Percentiles rank a stretch among this genome's conserved stretches.
These are phyloP conservation scores for Candida ponderosae DNA, from an alignment of 805 yeast species.

Conservation along the genomic window DNA sequence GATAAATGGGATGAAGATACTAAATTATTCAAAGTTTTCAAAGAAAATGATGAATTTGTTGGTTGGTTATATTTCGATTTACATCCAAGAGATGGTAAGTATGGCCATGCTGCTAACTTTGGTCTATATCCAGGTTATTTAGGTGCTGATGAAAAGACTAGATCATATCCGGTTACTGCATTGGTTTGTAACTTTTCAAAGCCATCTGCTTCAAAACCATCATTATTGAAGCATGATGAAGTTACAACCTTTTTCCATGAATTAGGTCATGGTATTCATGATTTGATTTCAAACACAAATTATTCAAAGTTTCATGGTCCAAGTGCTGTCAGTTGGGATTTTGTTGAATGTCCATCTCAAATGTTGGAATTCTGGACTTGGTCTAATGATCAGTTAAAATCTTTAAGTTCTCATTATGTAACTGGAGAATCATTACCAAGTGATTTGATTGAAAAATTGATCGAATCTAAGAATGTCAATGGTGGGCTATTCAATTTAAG, in stretches of 20 bases:
- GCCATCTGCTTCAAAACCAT: slow-evolving; percentile 61
- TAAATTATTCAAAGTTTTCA: slow-evolving; percentile 65
- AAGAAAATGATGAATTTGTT: slow-evolving; percentile 48
- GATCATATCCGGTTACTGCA: slow-evolving; percentile 64
- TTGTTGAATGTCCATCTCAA: slow-evolving; percentile 89
- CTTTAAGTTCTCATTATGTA: slow-evolving; percentile 57
- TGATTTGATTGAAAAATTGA: slow-evolving; percentile 46
- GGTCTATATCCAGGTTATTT: slow-evolving; percentile 54
- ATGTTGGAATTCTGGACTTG: slow-evolving; percentile 87
- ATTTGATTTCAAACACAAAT: slow-evolving; percentile 56
- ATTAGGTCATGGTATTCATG: slow-evolving; percentile 85
- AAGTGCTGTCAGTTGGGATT: slow-evolving; percentile 73
- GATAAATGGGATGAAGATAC: slow-evolving; percentile 73
- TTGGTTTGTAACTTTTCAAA: slow-evolving; percentile 81
- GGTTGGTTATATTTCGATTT: slow-evolving; percentile 79
- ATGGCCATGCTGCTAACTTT: slow-evolving; percentile 85
- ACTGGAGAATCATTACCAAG: slow-evolving; percentile 52
- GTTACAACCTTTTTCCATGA: slow-evolving; percentile 85
- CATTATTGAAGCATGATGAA: slow-evolving; percentile 69
- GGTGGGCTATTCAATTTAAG: slow-evolving; percentile 66
- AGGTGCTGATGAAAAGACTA: slow-evolving; percentile 35
- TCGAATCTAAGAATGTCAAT: slow-evolving; percentile 65
- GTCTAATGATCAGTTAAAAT: slow-evolving; percentile 52
- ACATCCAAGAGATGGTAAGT: slow-evolving; percentile 82
- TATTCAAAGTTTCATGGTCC: slow-evolving; percentile 66